Percentiles rank a stretch among this genome's conserved stretches.
Evolutionary conservation across 2,329 filamentous ascomycete species (phyloP).

Genomic region (Talaromyces piceae): DNA sequence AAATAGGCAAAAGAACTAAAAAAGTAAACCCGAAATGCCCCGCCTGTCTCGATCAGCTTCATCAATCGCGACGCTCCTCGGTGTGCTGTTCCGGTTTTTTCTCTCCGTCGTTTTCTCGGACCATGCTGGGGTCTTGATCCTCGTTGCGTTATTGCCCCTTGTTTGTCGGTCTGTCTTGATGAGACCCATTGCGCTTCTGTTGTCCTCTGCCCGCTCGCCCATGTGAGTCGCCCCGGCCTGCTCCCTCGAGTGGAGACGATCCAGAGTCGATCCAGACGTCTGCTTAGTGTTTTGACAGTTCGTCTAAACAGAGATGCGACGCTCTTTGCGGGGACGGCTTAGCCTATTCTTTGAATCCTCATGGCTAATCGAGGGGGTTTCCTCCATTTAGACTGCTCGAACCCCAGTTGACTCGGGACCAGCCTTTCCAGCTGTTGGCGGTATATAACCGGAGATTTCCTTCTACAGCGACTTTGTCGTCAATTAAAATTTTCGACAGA

Average conservation of each 20-base stretch:
- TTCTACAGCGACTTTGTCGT: background rate
- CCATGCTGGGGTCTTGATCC: background rate
- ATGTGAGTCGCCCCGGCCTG: conserved; percentile 6
- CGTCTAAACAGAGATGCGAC: background rate
- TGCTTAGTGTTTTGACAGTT: background rate
- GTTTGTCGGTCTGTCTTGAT: background rate
- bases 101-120: background rate
- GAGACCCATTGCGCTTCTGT: conserved; percentile 1
- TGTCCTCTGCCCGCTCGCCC: background rate
- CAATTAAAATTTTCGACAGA: background rate
- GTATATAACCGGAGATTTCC: background rate
- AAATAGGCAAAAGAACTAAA: background rate
- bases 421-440: background rate
- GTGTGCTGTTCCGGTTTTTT: background rate
- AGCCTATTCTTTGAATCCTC: no score
- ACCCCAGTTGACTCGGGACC: background rate
- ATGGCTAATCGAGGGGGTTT: no score
- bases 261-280: no score
- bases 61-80: background rate
- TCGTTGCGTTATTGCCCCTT: background rate
- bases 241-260: background rate
- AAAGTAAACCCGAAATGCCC: background rate
- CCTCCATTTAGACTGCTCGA: background rate
- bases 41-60: background rate
- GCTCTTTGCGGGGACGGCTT: background rate